A percentile compares a stretch with the other conserved stretches of the same genome.
phyloP scores from a whole-genome alignment of 2,329 filamentous ascomycete species.

The Botryotinia narcissicola region DNA sequence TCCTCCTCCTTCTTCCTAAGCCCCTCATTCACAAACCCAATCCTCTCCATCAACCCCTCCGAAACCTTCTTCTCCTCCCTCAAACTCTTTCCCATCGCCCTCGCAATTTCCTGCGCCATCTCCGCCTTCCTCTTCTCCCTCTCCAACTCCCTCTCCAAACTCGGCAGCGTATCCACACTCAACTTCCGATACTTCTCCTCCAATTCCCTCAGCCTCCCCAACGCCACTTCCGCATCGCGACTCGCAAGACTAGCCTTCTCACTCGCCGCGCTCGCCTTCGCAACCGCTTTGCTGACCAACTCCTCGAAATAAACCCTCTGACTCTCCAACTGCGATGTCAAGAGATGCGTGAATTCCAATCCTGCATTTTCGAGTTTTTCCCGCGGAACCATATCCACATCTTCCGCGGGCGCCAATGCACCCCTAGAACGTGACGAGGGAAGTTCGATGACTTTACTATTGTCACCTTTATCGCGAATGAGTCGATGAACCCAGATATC shows the following conservation, averaged over 20 bases:
- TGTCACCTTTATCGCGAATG: constrained; percentile 86
- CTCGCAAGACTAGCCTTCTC: constrained; percentile 63
- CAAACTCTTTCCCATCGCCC: constrained; percentile 70
- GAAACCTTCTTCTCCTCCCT: constrained; percentile 86
- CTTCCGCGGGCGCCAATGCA: constrained; percentile 28
- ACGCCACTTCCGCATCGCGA: constrained; percentile 48
- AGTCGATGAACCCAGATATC: constrained; percentile 95
- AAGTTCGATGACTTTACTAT: constrained; percentile 85
- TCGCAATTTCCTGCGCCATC: constrained; percentile 73
- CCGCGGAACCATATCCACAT: constrained; percentile 68
- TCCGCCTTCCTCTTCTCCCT: constrained; percentile 66
- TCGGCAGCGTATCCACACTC: constrained; percentile 55
- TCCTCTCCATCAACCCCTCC: constrained; percentile 76
- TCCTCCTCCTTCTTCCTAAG: constrained; percentile 58
- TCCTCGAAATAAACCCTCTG: constrained; percentile 95
- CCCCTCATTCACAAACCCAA: constrained; percentile 69
- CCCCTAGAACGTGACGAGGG: constrained; percentile 46
- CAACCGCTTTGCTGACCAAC: constrained; percentile 80
- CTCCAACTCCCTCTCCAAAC: constrained; percentile 69
- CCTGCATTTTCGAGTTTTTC: constrained; percentile 74
- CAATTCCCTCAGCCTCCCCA: constrained; percentile 51
- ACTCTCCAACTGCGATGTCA: constrained; percentile 88
- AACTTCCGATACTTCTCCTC: constrained; percentile 51
- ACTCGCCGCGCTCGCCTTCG: constrained; percentile 78
- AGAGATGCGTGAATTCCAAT: constrained; percentile 89